Evolutionary conservation across 208 protist species (phyloP), one percentile per base, ranked within the genome.

Genomic region (Leishmania arabica): DNA sequence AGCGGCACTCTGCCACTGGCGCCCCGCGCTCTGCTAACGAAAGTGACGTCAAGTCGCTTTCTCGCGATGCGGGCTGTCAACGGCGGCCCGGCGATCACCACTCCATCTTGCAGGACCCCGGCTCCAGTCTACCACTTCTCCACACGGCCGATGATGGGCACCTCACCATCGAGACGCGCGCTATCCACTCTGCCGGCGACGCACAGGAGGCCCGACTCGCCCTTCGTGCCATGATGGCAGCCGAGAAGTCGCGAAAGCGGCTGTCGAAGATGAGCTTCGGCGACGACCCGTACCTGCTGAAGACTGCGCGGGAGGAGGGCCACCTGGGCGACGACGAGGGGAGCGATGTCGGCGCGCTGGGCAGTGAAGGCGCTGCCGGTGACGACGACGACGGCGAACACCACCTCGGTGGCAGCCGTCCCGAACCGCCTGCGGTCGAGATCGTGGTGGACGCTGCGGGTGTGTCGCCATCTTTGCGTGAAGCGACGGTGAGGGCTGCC

Each of bases 141-240:
- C 82, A 85, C 49, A 77, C 79, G 8, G 78, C 76, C 6, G 85
- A 85, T 13, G 74, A 89, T 58, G 85, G 88, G 21, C 76, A 80
- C 58, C 66, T 89, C 42, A 78, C 65, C 19, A 76, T 91, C 15
- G 81, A 86, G 71, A 69, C 72, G 21, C 79, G 77, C 37, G 88
- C 88, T 1, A 91, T 91, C 34, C 86, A 88, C 77, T 83, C 75
- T 27, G 85, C 86, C 11, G 81, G 73, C 31, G 88, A 91, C 56
- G 85, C 79, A 34, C 83, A 89, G 70, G 83, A 88, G 81, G 88
- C 88, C 1, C 75, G 75, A 21, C 78, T 91, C 11, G 85, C 88
- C 0, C 75, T 91, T 45, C 84, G 87, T 27, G 88, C 83, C 49
- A 72, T 91, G 77, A 84, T 75, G 9, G 88, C 85, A 2, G 88